phyloP scores from a whole-genome alignment of 805 yeast genomes.

The Saccharomycopsis oosterbeekiorum region DNA sequence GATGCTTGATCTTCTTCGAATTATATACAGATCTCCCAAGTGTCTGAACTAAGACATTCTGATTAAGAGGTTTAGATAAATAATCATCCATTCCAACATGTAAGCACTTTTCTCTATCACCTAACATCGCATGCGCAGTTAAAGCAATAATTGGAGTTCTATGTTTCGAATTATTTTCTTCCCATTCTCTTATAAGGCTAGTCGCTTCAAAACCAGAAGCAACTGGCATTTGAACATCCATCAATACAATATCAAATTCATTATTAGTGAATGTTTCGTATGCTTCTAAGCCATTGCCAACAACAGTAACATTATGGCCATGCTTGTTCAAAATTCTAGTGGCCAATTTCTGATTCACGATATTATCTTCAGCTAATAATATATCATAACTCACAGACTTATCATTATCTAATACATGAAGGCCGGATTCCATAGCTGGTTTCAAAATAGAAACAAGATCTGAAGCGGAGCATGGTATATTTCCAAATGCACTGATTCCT shows the following conservation, averaged over 20 bases:
- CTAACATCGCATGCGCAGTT: constrained; percentile 92
- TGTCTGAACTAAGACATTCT: constrained; percentile 72
- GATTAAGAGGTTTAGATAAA: constrained; percentile 79
- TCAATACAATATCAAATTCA: constrained; percentile 69
- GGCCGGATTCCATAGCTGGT: constrained; percentile 77
- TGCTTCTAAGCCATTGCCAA: constrained; percentile 79
- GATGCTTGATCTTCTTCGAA: constrained; percentile 18
- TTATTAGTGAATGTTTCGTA: constrained; percentile 60
- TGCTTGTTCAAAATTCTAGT: constrained; percentile 77
- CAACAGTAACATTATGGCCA: constrained; percentile 77
- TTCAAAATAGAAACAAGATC: constrained; percentile 76
- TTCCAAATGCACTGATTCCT: constrained; percentile 82
- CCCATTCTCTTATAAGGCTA: constrained; percentile 80
- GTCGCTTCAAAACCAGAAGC: constrained; percentile 96
- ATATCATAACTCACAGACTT: constrained; percentile 68
- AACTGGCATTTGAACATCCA: constrained; percentile 95
- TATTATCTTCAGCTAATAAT: constrained; percentile 76
- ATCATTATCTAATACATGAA: constrained; percentile 70
- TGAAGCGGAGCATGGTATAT: constrained; percentile 74
- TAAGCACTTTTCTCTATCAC: constrained; percentile 78
- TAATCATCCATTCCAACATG: constrained; percentile 92
- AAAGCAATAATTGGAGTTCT: constrained; percentile 83
- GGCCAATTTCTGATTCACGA: constrained; percentile 81
- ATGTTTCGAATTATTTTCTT: constrained; percentile 64
- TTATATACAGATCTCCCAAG: constrained; percentile 75